These are phyloP conservation scores for Ogataea kodamae DNA, from an alignment of 805 yeast genomes.

Conservation along the genomic window DNA sequence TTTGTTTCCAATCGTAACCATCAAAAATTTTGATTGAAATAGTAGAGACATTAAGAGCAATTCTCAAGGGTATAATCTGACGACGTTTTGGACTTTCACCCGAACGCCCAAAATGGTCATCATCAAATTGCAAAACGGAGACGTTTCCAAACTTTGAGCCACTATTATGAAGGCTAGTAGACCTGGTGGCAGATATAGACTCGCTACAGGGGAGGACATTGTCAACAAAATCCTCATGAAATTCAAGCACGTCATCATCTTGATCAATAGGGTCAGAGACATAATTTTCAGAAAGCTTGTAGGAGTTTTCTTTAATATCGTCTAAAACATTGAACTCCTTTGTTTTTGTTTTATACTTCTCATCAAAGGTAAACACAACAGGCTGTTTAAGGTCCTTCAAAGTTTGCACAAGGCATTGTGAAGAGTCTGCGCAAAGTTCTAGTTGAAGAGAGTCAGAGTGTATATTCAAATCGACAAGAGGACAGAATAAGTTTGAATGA, in stretches of 20 bases:
- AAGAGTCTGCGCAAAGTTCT: conserved; percentile 80
- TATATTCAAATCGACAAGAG: conserved; percentile 43
- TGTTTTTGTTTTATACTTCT: conserved; percentile 48
- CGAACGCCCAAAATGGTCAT: conserved; percentile 19
- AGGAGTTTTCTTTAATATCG: conserved; percentile 39
- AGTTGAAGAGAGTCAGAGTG: conserved; percentile 46
- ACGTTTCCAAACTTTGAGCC: conserved; percentile 5
- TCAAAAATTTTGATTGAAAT: conserved; percentile 58
- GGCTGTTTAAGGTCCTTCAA: conserved; percentile 72
- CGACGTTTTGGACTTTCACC: conserved; percentile 3
- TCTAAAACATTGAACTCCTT: conserved; percentile 39
- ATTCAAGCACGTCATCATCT: conserved; percentile 15
- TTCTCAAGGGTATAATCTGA: conserved; percentile 27
- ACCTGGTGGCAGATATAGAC: conserved; percentile 9
- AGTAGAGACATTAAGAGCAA: conserved; percentile 37
- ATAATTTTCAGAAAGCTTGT: conserved; percentile 2
- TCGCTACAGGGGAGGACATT: conserved; percentile 16
- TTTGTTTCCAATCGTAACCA: conserved; percentile 89
- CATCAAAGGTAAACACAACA: conserved; percentile 52
- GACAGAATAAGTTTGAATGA: conserved; percentile 13
- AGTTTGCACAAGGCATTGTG: conserved; percentile 64
- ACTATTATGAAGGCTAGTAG: conserved; percentile 6
- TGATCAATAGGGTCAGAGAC: neutral
- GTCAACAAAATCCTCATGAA: conserved; percentile 31
- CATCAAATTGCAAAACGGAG: conserved; percentile 19